Conservation (phyloP, 352 stramenopile species). For the Phytopythium sindhum region DNA sequence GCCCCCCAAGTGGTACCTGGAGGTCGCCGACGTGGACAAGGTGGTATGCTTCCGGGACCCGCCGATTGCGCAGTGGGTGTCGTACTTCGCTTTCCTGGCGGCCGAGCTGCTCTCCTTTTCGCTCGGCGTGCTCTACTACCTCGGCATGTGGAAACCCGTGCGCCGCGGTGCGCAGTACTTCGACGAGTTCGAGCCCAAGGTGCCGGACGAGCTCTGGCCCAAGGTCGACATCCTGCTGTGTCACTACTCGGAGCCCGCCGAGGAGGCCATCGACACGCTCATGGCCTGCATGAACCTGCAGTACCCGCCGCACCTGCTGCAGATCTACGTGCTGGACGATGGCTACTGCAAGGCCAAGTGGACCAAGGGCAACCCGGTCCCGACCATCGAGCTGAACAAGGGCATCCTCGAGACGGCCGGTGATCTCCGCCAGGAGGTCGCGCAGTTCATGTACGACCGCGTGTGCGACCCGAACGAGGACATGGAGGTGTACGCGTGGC, state of each 20-base stretch:
- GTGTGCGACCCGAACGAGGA: slow-evolving; percentile 82
- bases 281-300: slow-evolving; percentile 88
- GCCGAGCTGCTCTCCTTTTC: slow-evolving; percentile 70
- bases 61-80: slow-evolving; percentile 75
- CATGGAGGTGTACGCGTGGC: slow-evolving; percentile 82
- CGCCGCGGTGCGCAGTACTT: slow-evolving; percentile 86
- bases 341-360: slow-evolving; percentile 86
- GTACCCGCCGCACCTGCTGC: slow-evolving; percentile 79
- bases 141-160: slow-evolving; percentile 88
- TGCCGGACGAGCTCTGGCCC: slow-evolving; percentile 80
- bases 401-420: slow-evolving; percentile 74
- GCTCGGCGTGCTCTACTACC: slow-evolving; percentile 78
- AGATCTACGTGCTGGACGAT: slow-evolving; percentile 84
- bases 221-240: slow-evolving; percentile 83
- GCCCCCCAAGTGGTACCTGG: slow-evolving; percentile 68
- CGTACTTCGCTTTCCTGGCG: slow-evolving; percentile 74
- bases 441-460: slow-evolving; percentile 85
- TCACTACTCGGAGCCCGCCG: slow-evolving; percentile 83
- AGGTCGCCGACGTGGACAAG: slow-evolving; percentile 59
- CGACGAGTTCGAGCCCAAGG: slow-evolving; percentile 77
- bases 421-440: slow-evolving; percentile 75
- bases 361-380: slow-evolving; percentile 66
- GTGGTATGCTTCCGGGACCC: slow-evolving; percentile 77
- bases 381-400: slow-evolving; percentile 78
- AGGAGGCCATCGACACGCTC: slow-evolving; percentile 83